Evolutionary conservation across 352 stramenopile genomes (phyloP).

Genomic region (Phytopythium chamaehyphon): DNA sequence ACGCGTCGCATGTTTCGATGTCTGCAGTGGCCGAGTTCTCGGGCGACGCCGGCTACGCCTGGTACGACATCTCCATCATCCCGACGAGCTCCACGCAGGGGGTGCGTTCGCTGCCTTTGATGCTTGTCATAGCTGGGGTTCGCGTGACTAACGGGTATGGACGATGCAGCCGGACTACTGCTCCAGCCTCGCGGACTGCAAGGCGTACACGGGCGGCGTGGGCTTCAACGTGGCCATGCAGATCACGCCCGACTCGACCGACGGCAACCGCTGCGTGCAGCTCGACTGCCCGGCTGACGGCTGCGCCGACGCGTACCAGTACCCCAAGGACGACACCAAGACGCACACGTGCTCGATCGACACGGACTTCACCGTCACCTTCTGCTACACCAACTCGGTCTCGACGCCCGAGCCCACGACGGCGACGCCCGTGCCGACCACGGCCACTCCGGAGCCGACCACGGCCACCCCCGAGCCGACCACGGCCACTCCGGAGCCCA

Average conservation of each 20-base stretch:
- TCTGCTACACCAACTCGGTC: slow-evolving; percentile 31
- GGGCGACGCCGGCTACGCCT: slow-evolving; percentile 36
- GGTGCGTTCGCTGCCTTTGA: neutral
- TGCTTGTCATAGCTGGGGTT: no score
- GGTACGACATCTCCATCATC: slow-evolving; percentile 82
- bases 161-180: slow-evolving; percentile 35
- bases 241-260: slow-evolving; percentile 38
- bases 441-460: slow-evolving; percentile 8
- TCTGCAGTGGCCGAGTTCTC: slow-evolving; percentile 63
- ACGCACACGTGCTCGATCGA: slow-evolving; percentile 49
- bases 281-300: slow-evolving; percentile 53
- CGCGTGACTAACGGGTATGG: no score
- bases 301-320: slow-evolving; percentile 65
- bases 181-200: slow-evolving; percentile 42
- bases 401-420: slow-evolving; percentile 12
- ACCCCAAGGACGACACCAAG: slow-evolving; percentile 65
- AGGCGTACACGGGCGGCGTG: slow-evolving; percentile 43
- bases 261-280: slow-evolving; percentile 35
- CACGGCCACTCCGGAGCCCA: slow-evolving; percentile 10
- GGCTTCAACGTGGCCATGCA: slow-evolving; percentile 73
- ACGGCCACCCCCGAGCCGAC: slow-evolving; percentile 10
- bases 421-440: slow-evolving; percentile 12
- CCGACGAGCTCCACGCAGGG: slow-evolving; percentile 35
- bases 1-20: neutral
- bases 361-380: slow-evolving; percentile 57